Percentiles rank a stretch among this genome's conserved stretches.
phyloP scores from a whole-genome alignment of 345 rosid genomes.

The Rhodomyrtus tomentosa region DNA sequence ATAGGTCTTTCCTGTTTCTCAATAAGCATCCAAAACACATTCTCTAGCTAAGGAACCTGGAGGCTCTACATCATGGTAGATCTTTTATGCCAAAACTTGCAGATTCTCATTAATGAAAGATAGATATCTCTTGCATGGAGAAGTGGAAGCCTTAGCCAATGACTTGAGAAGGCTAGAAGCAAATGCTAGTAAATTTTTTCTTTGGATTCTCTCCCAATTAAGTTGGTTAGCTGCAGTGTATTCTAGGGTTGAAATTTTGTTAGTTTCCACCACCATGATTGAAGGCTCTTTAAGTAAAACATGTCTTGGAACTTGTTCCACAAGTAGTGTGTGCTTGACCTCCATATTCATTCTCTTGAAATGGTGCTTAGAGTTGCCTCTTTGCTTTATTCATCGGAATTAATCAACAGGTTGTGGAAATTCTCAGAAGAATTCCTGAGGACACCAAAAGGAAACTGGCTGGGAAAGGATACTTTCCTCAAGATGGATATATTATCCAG shows the following conservation, averaged over 20 bases:
- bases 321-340: not conserved
- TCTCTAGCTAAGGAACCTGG: not conserved
- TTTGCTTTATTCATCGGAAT: not conserved
- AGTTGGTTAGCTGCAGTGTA: not conserved
- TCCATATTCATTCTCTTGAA: not conserved
- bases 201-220: not conserved
- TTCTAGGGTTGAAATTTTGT: not conserved
- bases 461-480: constrained; percentile 78
- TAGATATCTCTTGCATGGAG: not conserved
- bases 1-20: not conserved
- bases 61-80: not conserved
- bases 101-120: not conserved
- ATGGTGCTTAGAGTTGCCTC: not conserved
- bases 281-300: not conserved
- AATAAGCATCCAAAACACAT: not conserved
- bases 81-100: not conserved
- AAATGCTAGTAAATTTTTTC: not conserved
- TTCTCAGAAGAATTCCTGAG: constrained; percentile 53
- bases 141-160: not conserved
- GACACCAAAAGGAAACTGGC: constrained; percentile 66
- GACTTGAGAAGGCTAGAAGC: not conserved
- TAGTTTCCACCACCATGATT: not conserved
- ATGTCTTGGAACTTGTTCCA: not conserved
- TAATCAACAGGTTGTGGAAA: constrained; percentile 53
- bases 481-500: constrained; percentile 73